Percentiles rank a stretch among this genome's conserved stretches.
phyloP scores from a whole-genome alignment of 2,329 filamentous ascomycete genomes.

The Cyphellophora europaea region DNA sequence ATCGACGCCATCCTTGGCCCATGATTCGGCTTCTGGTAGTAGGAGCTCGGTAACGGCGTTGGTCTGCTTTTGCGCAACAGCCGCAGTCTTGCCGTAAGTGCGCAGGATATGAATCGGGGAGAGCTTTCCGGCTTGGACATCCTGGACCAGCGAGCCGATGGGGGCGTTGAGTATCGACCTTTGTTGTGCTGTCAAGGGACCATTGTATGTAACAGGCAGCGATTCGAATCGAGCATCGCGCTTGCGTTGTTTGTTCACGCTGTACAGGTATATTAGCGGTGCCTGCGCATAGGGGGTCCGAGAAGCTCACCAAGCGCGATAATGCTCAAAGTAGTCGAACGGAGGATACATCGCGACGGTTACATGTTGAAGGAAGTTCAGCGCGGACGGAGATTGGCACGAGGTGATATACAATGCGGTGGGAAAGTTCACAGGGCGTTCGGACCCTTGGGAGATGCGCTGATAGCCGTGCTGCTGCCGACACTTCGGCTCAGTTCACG shows the following conservation, averaged over 20 bases:
- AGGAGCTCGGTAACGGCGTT: constrained; percentile 87
- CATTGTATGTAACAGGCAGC: constrained; percentile 57
- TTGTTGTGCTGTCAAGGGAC: constrained; percentile 55
- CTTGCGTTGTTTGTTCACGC: constrained; percentile 70
- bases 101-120: constrained; percentile 65
- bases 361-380: constrained; percentile 9
- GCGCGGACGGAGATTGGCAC: too few relatives aligned
- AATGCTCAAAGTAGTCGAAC: constrained; percentile 62
- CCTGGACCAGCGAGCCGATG: constrained; percentile 67
- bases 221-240: constrained; percentile 59
- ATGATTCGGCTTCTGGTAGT: constrained; percentile 66
- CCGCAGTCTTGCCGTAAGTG: constrained; percentile 76
- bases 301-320: constrained; percentile 55
- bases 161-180: constrained; percentile 59
- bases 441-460: too few relatives aligned
- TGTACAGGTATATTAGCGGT: constrained; percentile 28
- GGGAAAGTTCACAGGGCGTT: too few relatives aligned
- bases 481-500: too few relatives aligned
- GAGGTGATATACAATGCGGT: too few relatives aligned
- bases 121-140: constrained; percentile 61
- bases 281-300: not conserved
- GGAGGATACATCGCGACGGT: constrained; percentile 38
- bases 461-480: too few relatives aligned
- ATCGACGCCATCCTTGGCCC: constrained; percentile 54
- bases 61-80: constrained; percentile 75